Evolutionary conservation across 2,329 filamentous ascomycete genomes (phyloP).

Genomic region (Drechslerella stenobrocha): DNA sequence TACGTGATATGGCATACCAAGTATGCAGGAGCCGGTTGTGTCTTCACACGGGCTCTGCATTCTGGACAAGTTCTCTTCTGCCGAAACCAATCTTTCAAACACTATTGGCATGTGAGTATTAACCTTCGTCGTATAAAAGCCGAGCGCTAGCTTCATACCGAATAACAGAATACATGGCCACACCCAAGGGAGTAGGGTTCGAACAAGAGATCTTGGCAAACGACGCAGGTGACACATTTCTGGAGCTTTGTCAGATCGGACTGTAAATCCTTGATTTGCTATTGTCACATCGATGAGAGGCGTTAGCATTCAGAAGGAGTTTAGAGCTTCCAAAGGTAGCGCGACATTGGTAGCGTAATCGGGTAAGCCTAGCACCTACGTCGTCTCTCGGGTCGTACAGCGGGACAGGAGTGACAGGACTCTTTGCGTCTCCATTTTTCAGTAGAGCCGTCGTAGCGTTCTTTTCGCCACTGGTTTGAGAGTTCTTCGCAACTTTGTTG

Average conservation of each 20-base stretch:
- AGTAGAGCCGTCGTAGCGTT: constrained; percentile 13
- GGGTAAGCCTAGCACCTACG: constrained; percentile 29
- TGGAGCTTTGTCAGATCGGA: constrained; percentile 51
- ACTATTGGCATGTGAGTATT: constrained; percentile 41
- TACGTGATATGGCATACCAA: constrained; percentile 36
- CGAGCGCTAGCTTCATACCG: constrained; percentile 42
- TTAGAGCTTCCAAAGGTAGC: constrained; percentile 25
- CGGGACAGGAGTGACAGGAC: constrained; percentile 23
- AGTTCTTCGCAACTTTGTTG: constrained; percentile 42
- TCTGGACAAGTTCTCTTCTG: constrained; percentile 52
- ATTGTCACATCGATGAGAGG: constrained; percentile 53
- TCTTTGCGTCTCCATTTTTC: constrained; percentile 36
- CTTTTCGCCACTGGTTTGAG: constrained; percentile 27
- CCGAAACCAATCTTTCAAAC: constrained; percentile 52
- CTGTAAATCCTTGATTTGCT: constrained; percentile 53
- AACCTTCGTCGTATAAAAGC: neutral
- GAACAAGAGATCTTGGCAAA: constrained; percentile 54
- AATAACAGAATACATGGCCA: constrained; percentile 53
- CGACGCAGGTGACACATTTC: constrained; percentile 53
- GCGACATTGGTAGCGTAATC: constrained; percentile 16
- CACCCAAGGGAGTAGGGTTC: constrained; percentile 53
- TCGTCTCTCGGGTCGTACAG: constrained; percentile 40
- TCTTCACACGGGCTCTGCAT: constrained; percentile 50
- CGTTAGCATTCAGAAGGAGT: constrained; percentile 14
- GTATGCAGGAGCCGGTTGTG: constrained; percentile 52